These are phyloP conservation scores for Diaporthe humulicola DNA, from an alignment of 2,329 filamentous ascomycete genomes.

Conservation along the genomic window DNA sequence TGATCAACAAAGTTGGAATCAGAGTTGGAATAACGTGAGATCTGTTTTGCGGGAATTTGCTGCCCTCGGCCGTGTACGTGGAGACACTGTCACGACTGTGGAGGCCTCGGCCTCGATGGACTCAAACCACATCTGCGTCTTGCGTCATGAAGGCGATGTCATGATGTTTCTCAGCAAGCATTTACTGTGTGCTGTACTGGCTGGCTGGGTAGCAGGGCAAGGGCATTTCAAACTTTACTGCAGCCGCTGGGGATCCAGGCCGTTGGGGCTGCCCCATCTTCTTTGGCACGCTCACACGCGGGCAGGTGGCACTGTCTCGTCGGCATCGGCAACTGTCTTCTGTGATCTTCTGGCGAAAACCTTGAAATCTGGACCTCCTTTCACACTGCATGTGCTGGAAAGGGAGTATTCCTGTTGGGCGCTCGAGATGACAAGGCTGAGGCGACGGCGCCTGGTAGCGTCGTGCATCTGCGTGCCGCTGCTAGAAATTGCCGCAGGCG, in stretches of 20 bases:
- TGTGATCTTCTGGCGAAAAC: neutral
- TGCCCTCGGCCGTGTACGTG: neutral
- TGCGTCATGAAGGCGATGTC: conserved; percentile 28
- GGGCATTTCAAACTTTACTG: neutral
- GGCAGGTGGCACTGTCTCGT: conserved; percentile 15
- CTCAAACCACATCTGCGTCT: conserved; percentile 2
- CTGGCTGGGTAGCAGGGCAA: neutral
- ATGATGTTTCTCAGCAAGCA: neutral
- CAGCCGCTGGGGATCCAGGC: conserved; percentile 20
- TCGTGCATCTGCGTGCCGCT: neutral
- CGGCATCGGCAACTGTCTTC: conserved; percentile 3
- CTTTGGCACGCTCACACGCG: neutral
- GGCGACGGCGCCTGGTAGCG: conserved; percentile 10
- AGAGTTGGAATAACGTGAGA: conserved; percentile 23
- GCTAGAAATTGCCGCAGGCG: conserved; percentile 21
- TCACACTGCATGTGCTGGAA: conserved; percentile 24
- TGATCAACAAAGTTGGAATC: conserved; percentile 23
- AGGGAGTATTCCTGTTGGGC: neutral
- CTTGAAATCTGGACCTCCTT: neutral
- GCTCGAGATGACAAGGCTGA: neutral
- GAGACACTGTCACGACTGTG: neutral
- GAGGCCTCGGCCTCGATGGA: conserved; percentile 23
- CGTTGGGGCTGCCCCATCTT: conserved; percentile 9
- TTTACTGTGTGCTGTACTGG: neutral
- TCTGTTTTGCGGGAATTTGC: conserved; percentile 9